A percentile compares a stretch with the other conserved stretches of the same genome.
Conservation (phyloP, 495 filamentous ascomycete genomes). For the Trichoderma parareesei region DNA sequence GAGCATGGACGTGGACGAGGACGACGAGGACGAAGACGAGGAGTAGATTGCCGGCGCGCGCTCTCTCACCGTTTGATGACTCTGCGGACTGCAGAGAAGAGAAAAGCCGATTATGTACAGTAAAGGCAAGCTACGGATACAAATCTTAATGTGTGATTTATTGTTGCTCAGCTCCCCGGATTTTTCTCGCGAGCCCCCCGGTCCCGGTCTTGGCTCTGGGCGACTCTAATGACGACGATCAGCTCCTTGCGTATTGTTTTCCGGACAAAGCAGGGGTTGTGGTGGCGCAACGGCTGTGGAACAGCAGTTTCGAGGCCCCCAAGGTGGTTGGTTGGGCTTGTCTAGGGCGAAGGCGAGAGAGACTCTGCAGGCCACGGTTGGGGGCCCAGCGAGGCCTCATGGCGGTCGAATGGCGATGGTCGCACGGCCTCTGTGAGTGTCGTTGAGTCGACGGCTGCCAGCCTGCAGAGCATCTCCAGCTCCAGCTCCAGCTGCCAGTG, state of each 20-base stretch:
- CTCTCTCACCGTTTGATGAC: background rate
- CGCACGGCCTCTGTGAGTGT: background rate
- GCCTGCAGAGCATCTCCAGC: no score
- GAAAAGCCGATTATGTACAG: constrained; percentile 4
- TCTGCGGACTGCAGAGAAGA: background rate
- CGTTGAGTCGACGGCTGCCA: no score
- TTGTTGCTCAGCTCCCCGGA: background rate
- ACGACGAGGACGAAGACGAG: constrained; percentile 60
- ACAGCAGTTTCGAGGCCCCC: constrained; percentile 11
- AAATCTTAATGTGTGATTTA: constrained; percentile 6
- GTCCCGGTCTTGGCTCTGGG: background rate
- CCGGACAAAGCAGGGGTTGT: constrained; percentile 5
- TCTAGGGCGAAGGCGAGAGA: background rate
- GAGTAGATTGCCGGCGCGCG: constrained; percentile 16
- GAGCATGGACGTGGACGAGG: constrained; percentile 91
- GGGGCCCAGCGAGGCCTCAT: background rate
- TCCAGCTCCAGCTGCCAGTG: background rate
- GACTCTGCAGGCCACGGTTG: constrained; percentile 1
- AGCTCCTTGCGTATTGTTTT: constrained; percentile 4
- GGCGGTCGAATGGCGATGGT: background rate
- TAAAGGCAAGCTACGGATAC: constrained; percentile 11
- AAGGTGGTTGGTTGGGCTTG: constrained; percentile 5
- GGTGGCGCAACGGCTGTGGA: constrained; percentile 8
- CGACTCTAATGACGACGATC: constrained; percentile 3
- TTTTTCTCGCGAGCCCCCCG: background rate